Evolutionary conservation across 208 protist genomes (phyloP), one percentile per base, ranked within the genome.

Genomic region (Kentomonas sorsogonicus): DNA sequence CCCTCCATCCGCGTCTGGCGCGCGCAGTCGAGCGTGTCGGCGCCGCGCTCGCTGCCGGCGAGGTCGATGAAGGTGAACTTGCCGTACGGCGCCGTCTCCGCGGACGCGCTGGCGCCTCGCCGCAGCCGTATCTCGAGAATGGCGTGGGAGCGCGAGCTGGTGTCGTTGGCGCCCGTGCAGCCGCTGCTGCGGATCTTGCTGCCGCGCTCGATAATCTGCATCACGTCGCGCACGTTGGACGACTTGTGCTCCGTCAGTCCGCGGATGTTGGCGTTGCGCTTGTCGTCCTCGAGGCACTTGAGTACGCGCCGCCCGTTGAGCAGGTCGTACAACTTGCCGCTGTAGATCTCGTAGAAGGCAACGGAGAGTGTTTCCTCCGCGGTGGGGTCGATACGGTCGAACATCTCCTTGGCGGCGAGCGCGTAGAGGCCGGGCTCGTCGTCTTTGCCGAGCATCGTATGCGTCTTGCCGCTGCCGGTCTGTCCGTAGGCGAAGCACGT

Each of bases 71-170:
- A 77, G 18, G 79, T 83, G 59, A 86, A 83, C 63, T 83, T 86
- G 0, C 79, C 76, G 36, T 52, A 47, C 29, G 52, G 18, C 31
- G 30, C 36, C 38, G 90, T 96, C 27, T 85, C 47, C 3, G 36
- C 27, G 20, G 45, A 51, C 0, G 74, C 59, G 31, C 36, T 34
- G 7, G n/a, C 55, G 9, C 15, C 18, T 29, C 10, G 4, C 41
- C 6, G 30, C 15, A 85, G 72, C 56, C 77, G 80, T 11, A 94
- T 59, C 40, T 82, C 60, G 18, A 99, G 83, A 53, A 99, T 97
- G 15, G 96, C 96, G 80, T 99, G 97, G 0, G 96, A 97, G 23
- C 97, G 77, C 22, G 79, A 94, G 63, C 90, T 97, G 18, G 73
- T 79, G 36, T 90, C 86, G 77, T 99, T 99, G 61, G 97, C 96